Base-by-base conservation (phyloP, 208 protist genomes). In the Wallacemonas sp. region DNA sequence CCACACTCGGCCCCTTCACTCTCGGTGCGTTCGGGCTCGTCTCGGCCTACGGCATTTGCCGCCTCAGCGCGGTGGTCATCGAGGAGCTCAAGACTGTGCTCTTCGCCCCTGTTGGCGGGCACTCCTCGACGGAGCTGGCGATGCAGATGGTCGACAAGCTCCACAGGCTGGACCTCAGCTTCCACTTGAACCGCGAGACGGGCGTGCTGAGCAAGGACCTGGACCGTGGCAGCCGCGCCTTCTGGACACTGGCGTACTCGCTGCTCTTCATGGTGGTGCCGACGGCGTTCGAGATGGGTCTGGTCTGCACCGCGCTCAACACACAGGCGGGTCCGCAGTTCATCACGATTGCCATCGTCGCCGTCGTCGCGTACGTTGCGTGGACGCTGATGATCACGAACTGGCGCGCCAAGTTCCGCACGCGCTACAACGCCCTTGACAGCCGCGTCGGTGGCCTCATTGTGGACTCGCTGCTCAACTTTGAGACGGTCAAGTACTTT, bases 401-500 rank as follows among this genome's bases (percentile, higher is more conserved):
- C 74, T 98, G 88, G 88, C 85, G 94, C 24, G 85, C 93, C 19
- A 79, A 86, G 56, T 96, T 95, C 70, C 80, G 96, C 39, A 78
- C 76, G 23, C 74, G 87, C 17, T 97, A 96, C 80, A 99, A 98
- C 72, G 72, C 70, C 11, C 47, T 82, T 9, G 96, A 99, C 65
- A 98, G 92, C 77, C 85, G 88, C 46, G 83, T 95, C 23, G 88
- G 80, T 17, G 85, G 85, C 29, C 83, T 93, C 21, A 94, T 92
- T 26, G 83, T 98, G 29, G 97, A 99, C 75, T 93, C 89, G 21
- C 72, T 99, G 61, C 82, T 98, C 29, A 98, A 98, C 77, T 98
- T 96, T 72, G 96, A 98, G 74, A 98, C 96, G 33, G 90, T 98
- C 19, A 98, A 98, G 86, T 97, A 96, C 70, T 98, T 98, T 69